Evolutionary conservation across 495 filamentous ascomycete species (phyloP).

Genomic region (Annulohypoxylon stygium): DNA sequence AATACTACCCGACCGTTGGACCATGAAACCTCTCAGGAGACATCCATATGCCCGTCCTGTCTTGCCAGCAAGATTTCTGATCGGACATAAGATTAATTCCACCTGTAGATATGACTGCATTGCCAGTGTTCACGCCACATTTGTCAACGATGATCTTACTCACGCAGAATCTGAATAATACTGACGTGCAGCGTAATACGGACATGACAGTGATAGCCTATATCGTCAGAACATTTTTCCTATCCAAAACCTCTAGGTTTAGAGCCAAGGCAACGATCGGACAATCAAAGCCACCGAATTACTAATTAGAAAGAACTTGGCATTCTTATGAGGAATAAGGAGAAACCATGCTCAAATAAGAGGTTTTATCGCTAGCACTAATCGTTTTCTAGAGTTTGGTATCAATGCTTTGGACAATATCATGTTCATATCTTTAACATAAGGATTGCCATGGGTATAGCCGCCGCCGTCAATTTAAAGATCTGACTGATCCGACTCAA

Average conservation of each 20-base stretch:
- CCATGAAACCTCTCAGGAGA: not conserved
- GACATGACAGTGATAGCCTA: not conserved
- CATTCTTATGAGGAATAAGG: not conserved
- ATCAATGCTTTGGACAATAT: too few relatives aligned
- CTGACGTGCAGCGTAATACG: not conserved
- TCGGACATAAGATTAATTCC: not conserved
- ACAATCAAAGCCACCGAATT: not conserved
- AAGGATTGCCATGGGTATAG: too few relatives aligned
- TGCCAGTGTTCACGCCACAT: not conserved
- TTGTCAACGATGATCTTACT: not conserved
- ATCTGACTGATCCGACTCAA: too few relatives aligned
- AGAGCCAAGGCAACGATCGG: not conserved
- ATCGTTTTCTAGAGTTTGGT: too few relatives aligned
- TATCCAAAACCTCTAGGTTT: not conserved
- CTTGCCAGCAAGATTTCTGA: not conserved
- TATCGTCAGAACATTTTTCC: not conserved
- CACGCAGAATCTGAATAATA: not conserved
- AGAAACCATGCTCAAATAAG: too few relatives aligned
- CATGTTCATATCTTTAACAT: too few relatives aligned
- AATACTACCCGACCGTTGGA: not conserved
- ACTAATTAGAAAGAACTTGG: not conserved
- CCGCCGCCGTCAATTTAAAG: too few relatives aligned
- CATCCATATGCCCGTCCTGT: not conserved
- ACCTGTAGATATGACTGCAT: not conserved
- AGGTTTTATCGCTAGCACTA: too few relatives aligned